These are phyloP conservation scores for Sanchytrium tribonematis DNA, from an alignment of 371 early-diverging fungal genomes.

Conservation along the genomic window DNA sequence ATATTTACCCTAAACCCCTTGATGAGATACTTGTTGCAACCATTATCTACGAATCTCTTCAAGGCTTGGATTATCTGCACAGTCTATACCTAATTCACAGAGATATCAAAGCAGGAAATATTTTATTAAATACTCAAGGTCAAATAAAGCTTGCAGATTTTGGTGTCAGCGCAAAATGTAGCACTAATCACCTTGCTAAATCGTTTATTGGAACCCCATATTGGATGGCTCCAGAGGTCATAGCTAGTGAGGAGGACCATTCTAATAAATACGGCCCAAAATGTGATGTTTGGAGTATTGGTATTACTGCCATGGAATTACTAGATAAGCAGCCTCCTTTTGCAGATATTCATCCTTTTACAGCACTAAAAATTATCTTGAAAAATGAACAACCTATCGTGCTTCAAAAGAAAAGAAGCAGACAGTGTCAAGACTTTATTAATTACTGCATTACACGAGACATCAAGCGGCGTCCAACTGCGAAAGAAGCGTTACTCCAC, in stretches of 20 bases:
- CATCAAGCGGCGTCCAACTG: conserved; percentile 17
- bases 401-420: conserved; percentile 17
- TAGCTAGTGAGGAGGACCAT: too few relatives aligned
- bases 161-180: too few relatives aligned
- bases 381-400: conserved; percentile 10
- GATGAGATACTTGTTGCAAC: conserved; percentile 26
- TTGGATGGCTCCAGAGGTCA: conserved; percentile 97
- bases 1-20: conserved; percentile 14
- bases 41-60: conserved; percentile 22
- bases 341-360: conserved; percentile 28
- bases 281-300: conserved; percentile 28
- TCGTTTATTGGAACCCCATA: conserved; percentile 96
- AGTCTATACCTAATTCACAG: conserved; percentile 36
- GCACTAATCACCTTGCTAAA: too few relatives aligned
- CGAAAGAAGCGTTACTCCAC: conserved; percentile 18
- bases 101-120: conserved; percentile 56
- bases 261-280: conserved; percentile 20
- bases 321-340: conserved; percentile 28
- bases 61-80: conserved; percentile 37
- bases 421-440: conserved; percentile 20
- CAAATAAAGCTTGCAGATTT: conserved; percentile 31
- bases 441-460: conserved; percentile 18
- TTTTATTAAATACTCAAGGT: conserved; percentile 32
- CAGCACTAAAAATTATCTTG: conserved; percentile 22
- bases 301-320: conserved; percentile 29